phyloP scores from a whole-genome alignment of 2,329 filamentous ascomycete genomes.

The Tolypocladium album region DNA sequence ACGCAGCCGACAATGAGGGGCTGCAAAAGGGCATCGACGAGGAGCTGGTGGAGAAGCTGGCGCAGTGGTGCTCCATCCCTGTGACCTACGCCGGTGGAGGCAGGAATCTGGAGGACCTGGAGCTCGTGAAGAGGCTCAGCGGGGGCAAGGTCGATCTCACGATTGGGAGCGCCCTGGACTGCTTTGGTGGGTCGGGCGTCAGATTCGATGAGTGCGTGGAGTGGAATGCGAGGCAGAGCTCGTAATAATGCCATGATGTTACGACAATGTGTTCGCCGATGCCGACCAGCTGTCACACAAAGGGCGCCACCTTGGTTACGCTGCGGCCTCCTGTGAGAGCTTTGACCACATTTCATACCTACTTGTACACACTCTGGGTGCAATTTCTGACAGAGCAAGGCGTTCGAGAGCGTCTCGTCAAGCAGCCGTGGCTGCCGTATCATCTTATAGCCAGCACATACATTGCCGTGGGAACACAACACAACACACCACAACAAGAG shows the following conservation, averaged over 20 bases:
- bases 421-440: background rate
- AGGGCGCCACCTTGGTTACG: background rate
- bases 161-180: conserved; percentile 91
- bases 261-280: background rate
- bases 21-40: conserved; percentile 87
- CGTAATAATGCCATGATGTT: background rate
- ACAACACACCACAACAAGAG: background rate
- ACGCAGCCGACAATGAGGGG: conserved; percentile 94
- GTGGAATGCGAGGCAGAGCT: conserved; percentile 58
- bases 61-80: conserved; percentile 81
- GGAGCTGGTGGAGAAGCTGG: conserved; percentile 63
- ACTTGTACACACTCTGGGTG: background rate
- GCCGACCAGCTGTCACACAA: background rate
- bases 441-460: background rate
- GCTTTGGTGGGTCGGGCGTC: conserved; percentile 83
- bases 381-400: background rate
- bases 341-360: background rate
- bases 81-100: conserved; percentile 97
- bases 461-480: background rate
- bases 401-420: background rate
- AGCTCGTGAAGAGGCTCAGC: conserved; percentile 70
- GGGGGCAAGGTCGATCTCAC: conserved; percentile 79
- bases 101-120: conserved; percentile 68
- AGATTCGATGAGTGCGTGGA: conserved; percentile 79
- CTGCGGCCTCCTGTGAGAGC: background rate